Base-by-base conservation (phyloP, 192 early-diverging fungal species). In the Rhizoclosmatium sp. region DNA sequence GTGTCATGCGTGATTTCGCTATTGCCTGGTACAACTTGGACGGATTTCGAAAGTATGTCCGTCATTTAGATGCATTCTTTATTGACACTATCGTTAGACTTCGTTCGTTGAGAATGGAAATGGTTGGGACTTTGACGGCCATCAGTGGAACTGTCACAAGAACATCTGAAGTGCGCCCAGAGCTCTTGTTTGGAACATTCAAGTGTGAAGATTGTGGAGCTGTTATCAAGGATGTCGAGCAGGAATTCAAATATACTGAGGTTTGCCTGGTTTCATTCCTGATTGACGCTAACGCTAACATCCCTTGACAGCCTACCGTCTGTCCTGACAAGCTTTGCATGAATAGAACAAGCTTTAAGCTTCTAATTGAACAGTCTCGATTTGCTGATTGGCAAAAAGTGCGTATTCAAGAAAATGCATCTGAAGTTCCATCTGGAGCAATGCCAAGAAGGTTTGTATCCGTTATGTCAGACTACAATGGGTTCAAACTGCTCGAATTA, bases 301-400 rank as follows among this genome's bases (percentile, higher is more conserved):
- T 42, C 42, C 47, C 21, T 75, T 44, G 44, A 9, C 16, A 94
- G 93, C 97, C 97, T 10, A 89, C 88, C 12, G 88, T 94, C 65
- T 98, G 97, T 81, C 90, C 91, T 65, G 94, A 93, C 76, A 87
- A 89, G 16, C 88, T 88, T 44, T 98, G 97, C 86, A 87, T 91
- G 59, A 97, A 97, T 84, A 86, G 93, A 56, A 86, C 83, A 9
- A 80, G 88, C 47, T 99, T 97, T 92, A 89, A 89, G 60, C 83
- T 98, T 31, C 84, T 92, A 62, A 89, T 95, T 23, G 95, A 94
- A 80, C 90, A 92, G 76, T 94, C 92, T 82, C 91, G 90, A 78
- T 99, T 98, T 83, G 90, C 91, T 46, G 98, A 99, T 86, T 99
- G 98, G 98, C 98, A 99, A 88, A 92, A 96, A 75, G 91, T 98